A percentile compares a stretch with the other conserved stretches of the same genome.
These are phyloP conservation scores for Cladochytrium replicatum DNA, from an alignment of 192 early-diverging fungal genomes.

Conservation along the genomic window DNA sequence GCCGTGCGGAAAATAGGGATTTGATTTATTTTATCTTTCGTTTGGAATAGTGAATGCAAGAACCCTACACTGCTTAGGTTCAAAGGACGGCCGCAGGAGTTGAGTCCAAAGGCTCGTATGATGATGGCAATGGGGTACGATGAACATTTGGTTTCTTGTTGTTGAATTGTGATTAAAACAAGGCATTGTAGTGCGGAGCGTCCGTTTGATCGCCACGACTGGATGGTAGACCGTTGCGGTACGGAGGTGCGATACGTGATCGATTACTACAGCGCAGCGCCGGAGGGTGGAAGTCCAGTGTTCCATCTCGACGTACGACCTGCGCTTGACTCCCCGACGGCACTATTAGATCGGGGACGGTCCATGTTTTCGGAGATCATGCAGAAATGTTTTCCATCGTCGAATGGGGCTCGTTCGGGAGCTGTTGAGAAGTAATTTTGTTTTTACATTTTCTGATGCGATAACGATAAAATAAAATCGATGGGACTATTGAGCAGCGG, in stretches of 20 bases:
- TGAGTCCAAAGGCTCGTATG: conserved; percentile 18
- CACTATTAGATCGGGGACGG: conserved; percentile 29
- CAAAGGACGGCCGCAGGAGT: conserved; percentile 70
- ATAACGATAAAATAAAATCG: too few species aligned
- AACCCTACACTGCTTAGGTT: conserved; percentile 67
- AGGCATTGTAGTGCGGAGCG: conserved; percentile 54
- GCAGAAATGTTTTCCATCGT: too few species aligned
- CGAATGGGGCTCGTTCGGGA: too few species aligned
- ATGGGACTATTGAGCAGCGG: too few species aligned
- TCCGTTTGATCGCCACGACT: conserved; percentile 98
- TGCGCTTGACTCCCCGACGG: conserved; percentile 64
- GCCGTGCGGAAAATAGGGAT: too few species aligned
- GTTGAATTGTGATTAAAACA: background rate
- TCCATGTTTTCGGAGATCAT: too few species aligned
- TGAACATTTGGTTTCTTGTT: too few species aligned
- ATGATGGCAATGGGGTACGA: too few species aligned
- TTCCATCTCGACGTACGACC: conserved; percentile 94
- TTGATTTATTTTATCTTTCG: background rate
- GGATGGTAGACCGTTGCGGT: conserved; percentile 86
- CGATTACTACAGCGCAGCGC: conserved; percentile 82
- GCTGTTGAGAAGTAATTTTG: too few species aligned
- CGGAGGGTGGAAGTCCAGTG: conserved; percentile 60
- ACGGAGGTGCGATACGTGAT: conserved; percentile 89
- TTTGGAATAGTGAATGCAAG: conserved; percentile 33
- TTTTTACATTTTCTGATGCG: too few species aligned